Evolutionary conservation across 306 rosid species (phyloP).

Genomic region (Biancaea sappan): DNA sequence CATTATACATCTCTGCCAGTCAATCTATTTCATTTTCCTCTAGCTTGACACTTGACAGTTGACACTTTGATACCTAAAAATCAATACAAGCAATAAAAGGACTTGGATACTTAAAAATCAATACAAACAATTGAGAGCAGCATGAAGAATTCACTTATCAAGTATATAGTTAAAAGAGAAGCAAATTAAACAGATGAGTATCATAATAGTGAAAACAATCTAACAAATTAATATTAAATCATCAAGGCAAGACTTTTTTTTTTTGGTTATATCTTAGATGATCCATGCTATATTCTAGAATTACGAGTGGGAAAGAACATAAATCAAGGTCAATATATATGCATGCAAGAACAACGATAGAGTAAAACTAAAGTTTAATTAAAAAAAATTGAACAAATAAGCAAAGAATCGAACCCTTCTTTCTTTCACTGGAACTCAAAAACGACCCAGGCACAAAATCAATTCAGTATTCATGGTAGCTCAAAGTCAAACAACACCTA

Average conservation of each 20-base stretch:
- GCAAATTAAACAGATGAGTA: too few species aligned
- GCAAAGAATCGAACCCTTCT: conserved; percentile 64
- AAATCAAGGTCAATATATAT: not conserved
- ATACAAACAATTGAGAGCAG: too few species aligned
- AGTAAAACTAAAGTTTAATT: not conserved
- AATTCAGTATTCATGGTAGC: too few species aligned
- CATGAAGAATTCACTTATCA: too few species aligned
- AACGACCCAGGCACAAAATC: conserved; percentile 97
- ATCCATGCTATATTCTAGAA: not conserved
- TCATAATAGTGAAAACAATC: not conserved
- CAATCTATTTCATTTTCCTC: too few species aligned
- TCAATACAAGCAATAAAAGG: too few species aligned
- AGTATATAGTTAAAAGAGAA: too few species aligned
- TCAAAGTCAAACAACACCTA: too few species aligned
- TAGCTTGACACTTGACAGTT: too few species aligned
- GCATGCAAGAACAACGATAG: conserved; percentile 17
- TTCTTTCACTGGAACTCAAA: conserved; percentile 86
- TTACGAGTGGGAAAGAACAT: not conserved
- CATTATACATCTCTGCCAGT: too few species aligned
- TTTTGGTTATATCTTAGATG: not conserved
- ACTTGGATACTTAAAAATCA: too few species aligned
- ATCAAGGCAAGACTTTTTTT: not conserved
- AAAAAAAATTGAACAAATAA: not conserved
- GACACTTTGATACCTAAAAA: too few species aligned
- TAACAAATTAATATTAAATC: not conserved